Base-by-base conservation (phyloP, 1,284 basidiomycete genomes). In the Ceratobasidium theobromae region DNA sequence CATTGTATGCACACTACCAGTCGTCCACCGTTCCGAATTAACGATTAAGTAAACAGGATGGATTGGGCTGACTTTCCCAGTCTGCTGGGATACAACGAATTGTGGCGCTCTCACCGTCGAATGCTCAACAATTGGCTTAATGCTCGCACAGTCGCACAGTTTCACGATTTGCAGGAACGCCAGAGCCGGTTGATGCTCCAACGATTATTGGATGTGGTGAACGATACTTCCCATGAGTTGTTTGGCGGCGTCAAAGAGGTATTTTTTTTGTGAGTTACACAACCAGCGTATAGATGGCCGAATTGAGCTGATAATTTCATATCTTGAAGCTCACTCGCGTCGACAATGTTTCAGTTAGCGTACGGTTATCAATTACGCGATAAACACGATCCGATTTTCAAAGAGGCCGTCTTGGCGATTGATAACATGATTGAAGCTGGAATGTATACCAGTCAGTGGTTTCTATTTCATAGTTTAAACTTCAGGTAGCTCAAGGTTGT, bases 111-210 rank as follows among this genome's bases (percentile, higher is more conserved):
- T 6, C 32, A 58, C 32, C 55, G 55, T 2, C 54, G 55, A 4
- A 58, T 58, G 55, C 41, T 58, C 27, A 58, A 58, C 28, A 48
- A 32, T 23, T 58, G 55, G 55, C 25, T 58, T 8, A 58, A 58
- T 30, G 55, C 30, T 3, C 40, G 43, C 4, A 21, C 55, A 16
- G 30, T 18, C 21, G 30, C 16, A n/a, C 23, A 30, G 14, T 58
- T 58, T 23, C 55, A 58, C 27, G 25, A 58, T 1, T 58, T 43
- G 2, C 55, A 58, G 14, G 28, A 33, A 33, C 21, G 32, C 3
- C 55, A 58, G 32, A 21, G 41, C 12, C 55, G 41, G 4, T 11
- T 32, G 41, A 18, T 58, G 14, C 28, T 58, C 14, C 28, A 28
- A 1, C 41, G 55, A 18, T 43, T 58, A 14, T 21, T 58, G 21